Evolutionary conservation across 495 filamentous ascomycete genomes (phyloP).

Genomic region (Lentithecium fluviatile): DNA sequence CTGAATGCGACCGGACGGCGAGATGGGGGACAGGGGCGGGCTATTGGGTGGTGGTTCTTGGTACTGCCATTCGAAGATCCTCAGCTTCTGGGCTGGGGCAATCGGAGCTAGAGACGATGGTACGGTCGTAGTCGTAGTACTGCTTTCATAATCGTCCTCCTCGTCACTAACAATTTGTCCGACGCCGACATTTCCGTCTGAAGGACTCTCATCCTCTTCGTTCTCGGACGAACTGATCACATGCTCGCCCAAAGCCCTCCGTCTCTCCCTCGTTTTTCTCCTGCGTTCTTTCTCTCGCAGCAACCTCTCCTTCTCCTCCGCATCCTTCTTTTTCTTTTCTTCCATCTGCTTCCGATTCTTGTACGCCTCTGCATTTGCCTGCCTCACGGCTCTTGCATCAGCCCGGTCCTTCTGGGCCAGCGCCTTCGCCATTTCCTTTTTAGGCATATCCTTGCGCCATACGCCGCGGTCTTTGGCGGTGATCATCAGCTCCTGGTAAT

Average conservation of each 20-base stretch:
- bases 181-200: neutral
- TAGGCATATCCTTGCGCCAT: conserved; percentile 22
- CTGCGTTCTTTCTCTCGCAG: neutral
- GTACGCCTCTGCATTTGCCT: neutral
- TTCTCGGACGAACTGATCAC: conserved; percentile 6
- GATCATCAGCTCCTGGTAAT: conserved; percentile 5
- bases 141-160: neutral
- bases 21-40: neutral
- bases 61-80: conserved; percentile 24
- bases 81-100: conserved; percentile 5
- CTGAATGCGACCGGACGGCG: neutral
- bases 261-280: neutral
- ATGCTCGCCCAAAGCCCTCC: conserved; percentile 6
- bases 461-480: neutral
- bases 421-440: conserved; percentile 3
- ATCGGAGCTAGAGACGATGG: conserved; percentile 1
- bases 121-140: neutral
- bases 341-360: neutral
- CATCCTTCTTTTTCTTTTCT: conserved; percentile 11
- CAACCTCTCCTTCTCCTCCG: neutral
- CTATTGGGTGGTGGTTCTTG: neutral
- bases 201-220: neutral
- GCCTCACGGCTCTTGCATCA: neutral
- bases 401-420: conserved; percentile 2
- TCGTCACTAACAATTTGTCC: conserved; percentile 1